These are phyloP conservation scores for Erodium maritimum DNA, from an alignment of 345 rosid genomes.

Conservation along the genomic window DNA sequence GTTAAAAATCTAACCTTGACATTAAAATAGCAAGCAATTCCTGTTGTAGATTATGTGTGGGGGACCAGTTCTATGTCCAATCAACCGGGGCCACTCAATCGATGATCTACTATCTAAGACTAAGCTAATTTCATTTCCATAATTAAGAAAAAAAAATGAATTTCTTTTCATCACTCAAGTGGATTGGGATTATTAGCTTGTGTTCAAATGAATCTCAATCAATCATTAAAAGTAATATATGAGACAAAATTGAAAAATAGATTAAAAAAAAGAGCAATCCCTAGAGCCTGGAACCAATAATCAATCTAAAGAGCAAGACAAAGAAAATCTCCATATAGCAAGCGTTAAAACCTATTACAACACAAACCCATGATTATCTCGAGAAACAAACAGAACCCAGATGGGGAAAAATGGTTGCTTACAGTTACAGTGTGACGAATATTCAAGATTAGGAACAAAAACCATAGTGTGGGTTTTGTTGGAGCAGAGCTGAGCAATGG, in stretches of 20 bases:
- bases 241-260: slow-evolving; percentile 1
- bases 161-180: too few relatives aligned
- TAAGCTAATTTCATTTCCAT: not conserved
- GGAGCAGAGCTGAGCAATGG: too few relatives aligned
- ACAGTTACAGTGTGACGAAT: not conserved
- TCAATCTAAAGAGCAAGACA: not conserved
- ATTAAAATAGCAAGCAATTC: not conserved
- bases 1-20: too few relatives aligned
- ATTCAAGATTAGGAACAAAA: not conserved
- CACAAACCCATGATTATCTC: not conserved
- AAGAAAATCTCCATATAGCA: not conserved
- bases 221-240: not conserved
- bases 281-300: not conserved
- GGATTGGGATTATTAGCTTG: too few relatives aligned
- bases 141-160: too few relatives aligned
- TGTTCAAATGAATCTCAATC: not conserved
- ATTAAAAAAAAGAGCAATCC: too few relatives aligned
- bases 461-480: not conserved
- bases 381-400: slow-evolving; percentile 4
- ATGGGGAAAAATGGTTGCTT: not conserved
- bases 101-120: too few relatives aligned
- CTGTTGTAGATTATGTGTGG: too few relatives aligned
- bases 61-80: too few relatives aligned
- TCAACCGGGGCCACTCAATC: too few relatives aligned
- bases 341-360: not conserved